A percentile compares a stretch with the other conserved stretches of the same genome.
Conservation (phyloP, 169 alveolate genomes). For the Neospora caninum region DNA sequence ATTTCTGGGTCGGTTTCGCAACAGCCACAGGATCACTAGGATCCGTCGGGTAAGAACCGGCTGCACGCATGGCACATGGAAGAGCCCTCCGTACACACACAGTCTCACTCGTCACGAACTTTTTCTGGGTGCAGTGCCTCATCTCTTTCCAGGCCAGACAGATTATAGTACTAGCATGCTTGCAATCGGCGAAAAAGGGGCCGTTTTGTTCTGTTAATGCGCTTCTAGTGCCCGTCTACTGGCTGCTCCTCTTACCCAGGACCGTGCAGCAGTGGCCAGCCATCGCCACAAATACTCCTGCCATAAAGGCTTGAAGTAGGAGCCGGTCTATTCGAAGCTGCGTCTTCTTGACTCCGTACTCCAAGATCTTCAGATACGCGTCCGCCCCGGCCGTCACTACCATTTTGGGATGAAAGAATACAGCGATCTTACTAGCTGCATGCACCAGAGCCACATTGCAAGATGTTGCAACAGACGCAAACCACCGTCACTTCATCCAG, state of each 20-base stretch:
- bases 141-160: no score
- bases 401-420: neutral
- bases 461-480: no score
- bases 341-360: constrained; percentile 37
- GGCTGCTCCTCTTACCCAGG: neutral
- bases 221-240: no score
- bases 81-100: neutral
- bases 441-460: neutral
- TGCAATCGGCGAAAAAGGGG: no score
- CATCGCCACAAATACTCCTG: constrained; percentile 43
- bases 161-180: no score
- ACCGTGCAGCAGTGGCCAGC: constrained; percentile 57
- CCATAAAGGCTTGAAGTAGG: constrained; percentile 52
- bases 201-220: no score
- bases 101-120: neutral
- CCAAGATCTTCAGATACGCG: constrained; percentile 16
- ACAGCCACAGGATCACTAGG: constrained; percentile 38
- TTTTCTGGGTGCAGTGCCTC: neutral
- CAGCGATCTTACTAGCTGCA: neutral
- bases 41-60: constrained; percentile 36
- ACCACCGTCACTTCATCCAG: no score
- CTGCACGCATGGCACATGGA: constrained; percentile 10
- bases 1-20: constrained; percentile 43
- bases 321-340: constrained; percentile 48
- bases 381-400: constrained; percentile 54